A percentile compares a stretch with the other conserved stretches of the same genome.
These are phyloP conservation scores for Cryptococcus maquisensis DNA, from an alignment of 1,284 basidiomycete genomes.

Conservation along the genomic window DNA sequence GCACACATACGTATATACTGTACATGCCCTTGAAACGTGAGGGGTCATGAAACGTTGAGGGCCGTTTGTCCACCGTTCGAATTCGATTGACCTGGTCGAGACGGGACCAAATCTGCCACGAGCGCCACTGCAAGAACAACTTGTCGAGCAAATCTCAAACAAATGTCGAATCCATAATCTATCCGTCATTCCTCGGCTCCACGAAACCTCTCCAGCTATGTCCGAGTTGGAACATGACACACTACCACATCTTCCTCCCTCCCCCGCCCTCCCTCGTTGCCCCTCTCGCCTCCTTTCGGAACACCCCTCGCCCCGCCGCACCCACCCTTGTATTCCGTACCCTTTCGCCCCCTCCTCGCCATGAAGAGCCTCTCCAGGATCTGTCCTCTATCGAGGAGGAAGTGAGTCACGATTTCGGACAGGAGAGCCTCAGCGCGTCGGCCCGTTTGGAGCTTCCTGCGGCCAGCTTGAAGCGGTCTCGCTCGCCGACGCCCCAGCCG, in stretches of 20 bases:
- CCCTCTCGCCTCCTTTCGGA: neutral
- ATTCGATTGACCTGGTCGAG: too few relatives aligned
- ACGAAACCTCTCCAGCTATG: neutral
- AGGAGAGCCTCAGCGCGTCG: neutral
- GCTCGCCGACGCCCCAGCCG: neutral
- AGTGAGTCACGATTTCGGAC: neutral
- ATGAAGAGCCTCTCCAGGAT: too few relatives aligned
- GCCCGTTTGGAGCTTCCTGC: neutral
- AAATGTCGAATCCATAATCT: too few relatives aligned
- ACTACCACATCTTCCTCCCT: constrained; percentile 17
- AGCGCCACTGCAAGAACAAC: too few relatives aligned
- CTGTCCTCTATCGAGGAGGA: neutral
- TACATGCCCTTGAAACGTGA: too few relatives aligned
- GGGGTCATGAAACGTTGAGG: too few relatives aligned
- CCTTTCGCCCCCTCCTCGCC: neutral
- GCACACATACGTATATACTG: too few relatives aligned
- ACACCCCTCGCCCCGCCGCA: neutral
- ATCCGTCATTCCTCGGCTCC: too few relatives aligned
- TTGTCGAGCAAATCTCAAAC: too few relatives aligned
- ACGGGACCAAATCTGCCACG: too few relatives aligned
- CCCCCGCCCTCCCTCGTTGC: constrained; percentile 3
- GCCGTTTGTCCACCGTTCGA: too few relatives aligned
- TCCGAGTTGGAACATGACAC: constrained; percentile 2
- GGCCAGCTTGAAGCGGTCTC: neutral
- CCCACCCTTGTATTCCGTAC: neutral